Evolutionary conservation across 1,284 basidiomycete genomes (phyloP).

Genomic region (Cryptococcus sp.): DNA sequence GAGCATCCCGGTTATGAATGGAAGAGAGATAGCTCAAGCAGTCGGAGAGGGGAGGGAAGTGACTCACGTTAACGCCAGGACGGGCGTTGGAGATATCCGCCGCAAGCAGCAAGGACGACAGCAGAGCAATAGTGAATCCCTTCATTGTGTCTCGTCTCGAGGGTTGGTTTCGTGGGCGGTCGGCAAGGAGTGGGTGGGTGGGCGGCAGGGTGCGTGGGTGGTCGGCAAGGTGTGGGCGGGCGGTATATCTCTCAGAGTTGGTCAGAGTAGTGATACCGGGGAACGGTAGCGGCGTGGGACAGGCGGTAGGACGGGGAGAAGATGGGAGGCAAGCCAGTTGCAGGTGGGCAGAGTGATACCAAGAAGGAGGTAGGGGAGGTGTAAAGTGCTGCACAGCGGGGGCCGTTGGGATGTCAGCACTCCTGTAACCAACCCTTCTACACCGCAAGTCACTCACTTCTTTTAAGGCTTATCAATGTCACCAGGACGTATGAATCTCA

Average conservation of each 20-base stretch:
- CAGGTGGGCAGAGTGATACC: neutral
- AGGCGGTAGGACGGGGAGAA: neutral
- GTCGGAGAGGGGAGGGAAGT: neutral
- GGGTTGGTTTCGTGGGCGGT: too few relatives aligned
- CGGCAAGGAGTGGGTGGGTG: too few relatives aligned
- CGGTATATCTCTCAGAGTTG: neutral
- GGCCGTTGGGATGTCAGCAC: too few relatives aligned
- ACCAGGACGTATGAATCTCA: constrained; percentile 3
- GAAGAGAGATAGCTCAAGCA: too few relatives aligned
- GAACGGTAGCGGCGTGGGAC: too few relatives aligned
- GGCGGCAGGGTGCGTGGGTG: too few relatives aligned
- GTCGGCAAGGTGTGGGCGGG: neutral
- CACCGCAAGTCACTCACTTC: neutral
- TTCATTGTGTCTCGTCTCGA: neutral
- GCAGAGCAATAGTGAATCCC: neutral
- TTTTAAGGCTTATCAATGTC: constrained; percentile 1
- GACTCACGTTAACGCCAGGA: neutral
- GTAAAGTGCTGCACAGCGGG: neutral
- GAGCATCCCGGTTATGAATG: neutral
- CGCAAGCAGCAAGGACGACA: neutral
- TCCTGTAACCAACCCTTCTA: too few relatives aligned
- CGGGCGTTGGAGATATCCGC: neutral
- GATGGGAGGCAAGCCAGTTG: neutral
- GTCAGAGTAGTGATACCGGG: neutral
- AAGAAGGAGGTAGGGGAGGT: neutral